phyloP scores from a whole-genome alignment of 2,329 filamentous ascomycete genomes.

The Rhynchosporium agropyri region DNA sequence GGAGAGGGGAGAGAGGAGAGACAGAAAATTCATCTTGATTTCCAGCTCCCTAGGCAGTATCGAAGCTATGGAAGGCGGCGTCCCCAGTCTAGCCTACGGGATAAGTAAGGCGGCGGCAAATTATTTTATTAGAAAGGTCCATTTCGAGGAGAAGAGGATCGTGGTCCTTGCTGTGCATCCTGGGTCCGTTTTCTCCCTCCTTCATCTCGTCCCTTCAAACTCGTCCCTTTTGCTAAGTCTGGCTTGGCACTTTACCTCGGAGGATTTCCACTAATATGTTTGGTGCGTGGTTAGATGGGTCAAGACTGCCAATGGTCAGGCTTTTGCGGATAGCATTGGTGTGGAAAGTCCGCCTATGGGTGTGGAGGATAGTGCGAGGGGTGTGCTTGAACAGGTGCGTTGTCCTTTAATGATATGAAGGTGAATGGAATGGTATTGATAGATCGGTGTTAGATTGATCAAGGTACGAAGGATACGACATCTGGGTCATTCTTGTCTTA shows the following conservation, averaged over 20 bases:
- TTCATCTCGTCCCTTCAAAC: background rate
- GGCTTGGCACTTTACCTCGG: background rate
- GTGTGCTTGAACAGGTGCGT: conserved; percentile 40
- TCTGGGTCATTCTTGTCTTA: conserved; percentile 36
- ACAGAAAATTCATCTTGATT: conserved; percentile 45
- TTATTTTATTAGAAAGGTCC: conserved; percentile 44
- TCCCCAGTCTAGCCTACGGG: conserved; percentile 46
- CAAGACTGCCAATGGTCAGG: conserved; percentile 48
- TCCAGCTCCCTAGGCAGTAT: conserved; percentile 39
- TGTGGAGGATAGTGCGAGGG: conserved; percentile 44
- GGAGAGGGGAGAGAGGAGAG: too few species aligned
- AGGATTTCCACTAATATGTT: background rate
- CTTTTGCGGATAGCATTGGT: conserved; percentile 41
- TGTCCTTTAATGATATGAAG: too few species aligned
- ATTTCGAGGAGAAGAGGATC: conserved; percentile 45
- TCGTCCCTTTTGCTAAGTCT: background rate
- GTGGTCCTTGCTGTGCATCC: conserved; percentile 41
- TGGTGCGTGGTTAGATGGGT: conserved; percentile 39
- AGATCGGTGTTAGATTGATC: conserved; percentile 41
- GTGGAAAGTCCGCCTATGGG: conserved; percentile 43
- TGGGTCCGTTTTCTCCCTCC: conserved; percentile 28
- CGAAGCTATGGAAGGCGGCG: conserved; percentile 22
- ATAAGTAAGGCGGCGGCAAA: conserved; percentile 47
- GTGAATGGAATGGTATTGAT: background rate
- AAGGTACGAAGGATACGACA: conserved; percentile 41